phyloP scores from a whole-genome alignment of 768 basidiomycete species.

The Clitopilus hobsonii region DNA sequence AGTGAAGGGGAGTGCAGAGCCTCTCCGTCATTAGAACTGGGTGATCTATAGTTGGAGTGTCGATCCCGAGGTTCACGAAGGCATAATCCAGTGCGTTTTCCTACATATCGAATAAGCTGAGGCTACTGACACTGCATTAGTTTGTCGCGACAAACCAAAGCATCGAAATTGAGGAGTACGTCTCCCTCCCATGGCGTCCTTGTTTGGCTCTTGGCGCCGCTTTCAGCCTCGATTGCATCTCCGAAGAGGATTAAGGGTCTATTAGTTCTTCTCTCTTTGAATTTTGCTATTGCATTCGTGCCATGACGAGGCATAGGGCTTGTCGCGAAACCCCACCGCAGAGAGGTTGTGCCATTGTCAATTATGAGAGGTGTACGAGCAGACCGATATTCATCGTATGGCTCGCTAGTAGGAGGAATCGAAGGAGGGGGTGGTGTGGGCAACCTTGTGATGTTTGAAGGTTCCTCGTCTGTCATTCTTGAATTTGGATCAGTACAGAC shows the following conservation, averaged over 20 bases:
- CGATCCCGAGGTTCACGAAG: slow-evolving; percentile 83
- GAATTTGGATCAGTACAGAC: neutral
- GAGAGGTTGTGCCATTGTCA: slow-evolving; percentile 82
- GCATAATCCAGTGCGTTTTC: slow-evolving; percentile 93
- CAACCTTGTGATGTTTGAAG: slow-evolving; percentile 10
- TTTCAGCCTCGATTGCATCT: slow-evolving; percentile 81
- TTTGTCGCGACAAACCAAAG: slow-evolving; percentile 61
- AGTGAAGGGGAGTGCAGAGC: slow-evolving; percentile 83
- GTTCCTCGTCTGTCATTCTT: neutral
- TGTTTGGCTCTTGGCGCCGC: slow-evolving; percentile 72
- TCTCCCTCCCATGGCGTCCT: slow-evolving; percentile 94
- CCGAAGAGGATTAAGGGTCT: slow-evolving; percentile 85
- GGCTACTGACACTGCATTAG: too few species aligned
- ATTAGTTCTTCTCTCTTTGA: slow-evolving; percentile 85
- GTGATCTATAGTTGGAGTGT: slow-evolving; percentile 71
- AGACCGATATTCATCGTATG: slow-evolving; percentile 48
- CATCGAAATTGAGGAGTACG: slow-evolving; percentile 86
- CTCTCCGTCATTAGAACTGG: slow-evolving; percentile 94
- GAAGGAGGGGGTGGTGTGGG: slow-evolving; percentile 12
- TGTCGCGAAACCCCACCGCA: slow-evolving; percentile 82
- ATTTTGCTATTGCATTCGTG: slow-evolving; percentile 76
- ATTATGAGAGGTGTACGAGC: slow-evolving; percentile 68
- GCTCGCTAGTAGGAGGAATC: slow-evolving; percentile 15
- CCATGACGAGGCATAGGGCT: slow-evolving; percentile 51
- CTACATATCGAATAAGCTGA: slow-evolving; percentile 41